phyloP scores from a whole-genome alignment of 2,329 filamentous ascomycete species.

The Periconia sp. region DNA sequence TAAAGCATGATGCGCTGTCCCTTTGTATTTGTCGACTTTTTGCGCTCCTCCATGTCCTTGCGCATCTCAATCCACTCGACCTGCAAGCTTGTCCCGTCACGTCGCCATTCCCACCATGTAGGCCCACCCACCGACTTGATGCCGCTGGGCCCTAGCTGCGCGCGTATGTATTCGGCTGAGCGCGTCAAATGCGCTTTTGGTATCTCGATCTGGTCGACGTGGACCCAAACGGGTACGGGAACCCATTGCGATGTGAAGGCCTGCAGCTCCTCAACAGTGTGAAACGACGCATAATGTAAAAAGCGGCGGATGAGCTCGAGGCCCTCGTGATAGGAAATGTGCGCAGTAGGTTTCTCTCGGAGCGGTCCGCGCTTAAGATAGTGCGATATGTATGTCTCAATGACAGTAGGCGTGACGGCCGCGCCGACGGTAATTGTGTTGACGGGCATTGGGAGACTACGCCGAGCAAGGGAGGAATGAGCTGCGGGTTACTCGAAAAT shows the following conservation, averaged over 20 bases:
- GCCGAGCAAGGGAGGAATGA: no score
- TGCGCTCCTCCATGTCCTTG: constrained; percentile 75
- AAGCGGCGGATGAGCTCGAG: constrained; percentile 87
- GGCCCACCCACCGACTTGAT: constrained; percentile 82
- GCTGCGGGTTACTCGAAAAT: no score
- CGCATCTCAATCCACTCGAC: constrained; percentile 98
- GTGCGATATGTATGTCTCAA: constrained; percentile 88
- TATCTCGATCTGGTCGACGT: constrained; percentile 72
- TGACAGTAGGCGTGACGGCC: constrained; percentile 84
- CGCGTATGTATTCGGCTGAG: constrained; percentile 69
- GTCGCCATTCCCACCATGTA: constrained; percentile 76
- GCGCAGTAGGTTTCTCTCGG: constrained; percentile 81
- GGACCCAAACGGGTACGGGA: constrained; percentile 86
- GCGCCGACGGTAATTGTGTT: constrained; percentile 82
- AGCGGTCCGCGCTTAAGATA: constrained; percentile 81
- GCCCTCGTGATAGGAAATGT: constrained; percentile 93
- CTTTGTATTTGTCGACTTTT: constrained; percentile 60
- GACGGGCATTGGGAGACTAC: constrained; percentile 60
- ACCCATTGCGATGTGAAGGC: constrained; percentile 92
- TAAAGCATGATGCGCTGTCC: constrained; percentile 87
- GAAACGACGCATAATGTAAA: constrained; percentile 80
- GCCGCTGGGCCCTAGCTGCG: constrained; percentile 79
- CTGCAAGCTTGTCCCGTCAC: constrained; percentile 65
- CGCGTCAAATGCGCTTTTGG: constrained; percentile 66
- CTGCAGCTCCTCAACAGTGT: constrained; percentile 92